Base-by-base conservation (phyloP, 352 stramenopile genomes). In the Phytophthora cryptogea region DNA sequence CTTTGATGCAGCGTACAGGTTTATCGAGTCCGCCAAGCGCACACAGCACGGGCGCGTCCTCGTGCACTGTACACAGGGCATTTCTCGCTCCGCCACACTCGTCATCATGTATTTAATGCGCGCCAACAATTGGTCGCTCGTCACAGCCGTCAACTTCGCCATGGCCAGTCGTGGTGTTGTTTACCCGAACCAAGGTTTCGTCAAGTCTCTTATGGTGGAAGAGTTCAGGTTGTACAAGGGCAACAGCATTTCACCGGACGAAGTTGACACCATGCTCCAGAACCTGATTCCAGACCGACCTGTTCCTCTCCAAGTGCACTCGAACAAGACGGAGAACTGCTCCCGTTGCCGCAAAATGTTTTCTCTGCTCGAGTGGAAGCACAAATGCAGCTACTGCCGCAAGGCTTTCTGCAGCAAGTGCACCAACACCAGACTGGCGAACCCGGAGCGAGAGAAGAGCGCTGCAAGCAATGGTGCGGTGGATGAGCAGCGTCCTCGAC, bases 21-120 rank as follows among this genome's bases (percentile, higher is more conserved):
- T 94, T 59, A 92, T 94, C 26, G 83, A 94, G 62, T 81, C 76
- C 5, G 80, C 85, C 28, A 92, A 92, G 66, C 77, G 82, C 45
- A 79, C 61, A 46, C 79, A 91, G 61, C 82, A 92, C 51, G 83
- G 80, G 5, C 80, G 83, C 48, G 86, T 95, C 31, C 63, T 95
- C 5, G 80, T 95, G 16, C 86, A 95, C 62, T 95, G 86, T 54
- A 93, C 83, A 28, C 86, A 95, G 49, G 86, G 86, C 32, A 93
- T 95, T 35, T 95, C 86, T 3, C 80, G 86, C 39, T 93, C 83
- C 11, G 77, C 78, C 17, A 95, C 86, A 20, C 70, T 95, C 16
- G 82, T 92, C 48, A 92, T 95, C 54, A 88, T 90, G 77, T 95
- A 95, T 63, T 66, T 95, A 53, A 95, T 95, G 86, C 82, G 82